These are phyloP conservation scores for Diaporthe citri DNA, from an alignment of 2,329 filamentous ascomycete species.

Conservation along the genomic window DNA sequence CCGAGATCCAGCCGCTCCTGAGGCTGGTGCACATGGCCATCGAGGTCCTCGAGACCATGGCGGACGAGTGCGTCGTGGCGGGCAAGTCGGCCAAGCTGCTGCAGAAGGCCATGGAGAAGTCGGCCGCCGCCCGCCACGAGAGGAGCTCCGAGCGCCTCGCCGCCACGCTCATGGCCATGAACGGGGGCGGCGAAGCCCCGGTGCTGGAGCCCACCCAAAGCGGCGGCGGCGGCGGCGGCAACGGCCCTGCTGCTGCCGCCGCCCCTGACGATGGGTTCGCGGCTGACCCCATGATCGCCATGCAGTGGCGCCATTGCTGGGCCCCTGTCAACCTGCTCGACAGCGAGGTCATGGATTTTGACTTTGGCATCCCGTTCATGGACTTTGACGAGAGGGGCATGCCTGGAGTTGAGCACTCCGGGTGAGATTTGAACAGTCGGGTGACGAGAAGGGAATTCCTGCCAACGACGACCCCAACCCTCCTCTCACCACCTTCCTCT, in stretches of 20 bases:
- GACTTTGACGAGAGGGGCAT: conserved; percentile 39
- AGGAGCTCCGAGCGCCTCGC: conserved; percentile 39
- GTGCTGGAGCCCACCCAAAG: background rate
- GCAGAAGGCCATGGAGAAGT: conserved; percentile 44
- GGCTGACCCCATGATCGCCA: conserved; percentile 37
- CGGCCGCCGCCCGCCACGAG: conserved; percentile 36
- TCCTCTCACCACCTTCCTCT: no score
- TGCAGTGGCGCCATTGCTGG: conserved; percentile 45
- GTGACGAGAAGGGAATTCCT: background rate
- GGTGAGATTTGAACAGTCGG: background rate
- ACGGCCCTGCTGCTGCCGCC: background rate
- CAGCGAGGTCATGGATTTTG: conserved; percentile 44
- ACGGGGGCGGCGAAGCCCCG: background rate
- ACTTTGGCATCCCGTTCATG: conserved; percentile 42
- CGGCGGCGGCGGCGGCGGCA: background rate
- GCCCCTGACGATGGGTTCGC: conserved; percentile 20
- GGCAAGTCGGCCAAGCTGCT: conserved; percentile 46
- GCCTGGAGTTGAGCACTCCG: background rate
- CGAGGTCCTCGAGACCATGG: conserved; percentile 40
- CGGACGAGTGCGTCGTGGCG: conserved; percentile 45
- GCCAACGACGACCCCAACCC: background rate
- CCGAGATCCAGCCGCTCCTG: conserved; percentile 41
- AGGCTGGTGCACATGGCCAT: conserved; percentile 43
- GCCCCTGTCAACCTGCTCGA: conserved; percentile 45
- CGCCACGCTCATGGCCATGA: conserved; percentile 38